Evolutionary conservation across 2,329 filamentous ascomycete genomes (phyloP), one percentile per base, ranked within the genome.

Genomic region (Diaporthe capsici): DNA sequence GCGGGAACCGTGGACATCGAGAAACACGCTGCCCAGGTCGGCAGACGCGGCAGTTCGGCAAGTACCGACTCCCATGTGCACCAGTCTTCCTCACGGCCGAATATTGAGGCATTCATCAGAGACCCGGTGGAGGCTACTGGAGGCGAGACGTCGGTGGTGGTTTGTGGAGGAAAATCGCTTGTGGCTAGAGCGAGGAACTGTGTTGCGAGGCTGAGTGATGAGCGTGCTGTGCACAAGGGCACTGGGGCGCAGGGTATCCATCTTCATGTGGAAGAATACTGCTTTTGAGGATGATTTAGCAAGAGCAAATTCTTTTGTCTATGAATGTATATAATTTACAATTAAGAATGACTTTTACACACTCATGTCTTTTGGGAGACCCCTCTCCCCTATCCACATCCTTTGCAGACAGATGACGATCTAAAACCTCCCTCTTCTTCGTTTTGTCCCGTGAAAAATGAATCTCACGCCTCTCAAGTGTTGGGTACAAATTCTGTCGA

Each of bases 191-290:
- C 89, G 20, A 84, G 91, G 74, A 92, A 90, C 78, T 88, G 85
- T 74, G 90, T 92, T 3, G 87, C 88, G 2, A 83, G 82, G 42
- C 77, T 92, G 76, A 91, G 89, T 72, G 90, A 92, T 78, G 90
- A 92, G 82, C 83, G 91, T 55, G 91, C 88, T 0, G 90, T 92
- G 31, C 91, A 92, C 80, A 92, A 92, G 81, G 91, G 91, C 7
- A 92, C 90, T 0, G 90, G 90, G 1, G 90, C 91, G 0, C 91
- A 92, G 80, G 91, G 91, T 0, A 92, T 92, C 55, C 87, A 89
- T 80, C 79, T 92, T 73, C 87, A 91, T 80, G 90, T 89, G 0
- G 91, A 92, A 77, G 90, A 92, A 80, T 92, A 92, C 51, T 81
- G 78, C 17, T 82, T 83, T 42, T 83, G 57, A 77, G 39, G n/a